A percentile compares a stretch with the other conserved stretches of the same genome.
Evolutionary conservation across 805 yeast species (phyloP).

Genomic region (Nakazawaea laoshanensis): DNA sequence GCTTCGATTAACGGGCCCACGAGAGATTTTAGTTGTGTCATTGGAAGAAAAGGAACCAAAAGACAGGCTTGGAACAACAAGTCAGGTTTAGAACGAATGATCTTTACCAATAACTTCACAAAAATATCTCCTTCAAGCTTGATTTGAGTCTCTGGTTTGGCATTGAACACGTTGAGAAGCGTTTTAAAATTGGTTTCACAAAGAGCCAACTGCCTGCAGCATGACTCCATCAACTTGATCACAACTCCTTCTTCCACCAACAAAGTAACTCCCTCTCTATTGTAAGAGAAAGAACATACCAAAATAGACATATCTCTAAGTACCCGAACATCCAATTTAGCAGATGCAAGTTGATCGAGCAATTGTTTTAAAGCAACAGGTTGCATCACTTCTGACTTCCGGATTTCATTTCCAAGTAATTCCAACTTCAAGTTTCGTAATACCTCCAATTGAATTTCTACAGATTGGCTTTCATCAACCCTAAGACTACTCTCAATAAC

Average conservation of each 20-base stretch:
- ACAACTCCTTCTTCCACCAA: conserved; percentile 13
- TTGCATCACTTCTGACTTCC: conserved; percentile 14
- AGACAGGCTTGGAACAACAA: conserved; percentile 16
- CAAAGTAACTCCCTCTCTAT: conserved; percentile 15
- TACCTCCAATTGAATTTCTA: conserved; percentile 3
- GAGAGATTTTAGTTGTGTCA: conserved; percentile 11
- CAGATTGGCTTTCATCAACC: too few species aligned
- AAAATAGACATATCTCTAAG: conserved; percentile 17
- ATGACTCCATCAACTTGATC: conserved; percentile 14
- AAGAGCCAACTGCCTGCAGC: conserved; percentile 14
- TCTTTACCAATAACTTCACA: conserved; percentile 11
- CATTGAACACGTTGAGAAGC: conserved; percentile 16
- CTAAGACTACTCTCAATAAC: too few species aligned
- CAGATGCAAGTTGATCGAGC: conserved; percentile 11
- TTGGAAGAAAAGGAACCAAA: conserved; percentile 18
- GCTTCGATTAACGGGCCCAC: conserved; percentile 17
- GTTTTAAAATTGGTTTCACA: conserved; percentile 20
- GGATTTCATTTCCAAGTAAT: conserved; percentile 22
- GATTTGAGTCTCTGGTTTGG: conserved; percentile 13
- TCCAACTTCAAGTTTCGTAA: conserved; percentile 12
- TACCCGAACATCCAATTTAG: conserved; percentile 10
- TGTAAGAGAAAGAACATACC: conserved; percentile 20
- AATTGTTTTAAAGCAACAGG: conserved; percentile 11
- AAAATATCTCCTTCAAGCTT: conserved; percentile 11
- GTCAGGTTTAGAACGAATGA: neutral